Evolutionary conservation across 495 filamentous ascomycete species (phyloP), one percentile per base, ranked within the genome.

Genomic region (Pyrenula massariospora): DNA sequence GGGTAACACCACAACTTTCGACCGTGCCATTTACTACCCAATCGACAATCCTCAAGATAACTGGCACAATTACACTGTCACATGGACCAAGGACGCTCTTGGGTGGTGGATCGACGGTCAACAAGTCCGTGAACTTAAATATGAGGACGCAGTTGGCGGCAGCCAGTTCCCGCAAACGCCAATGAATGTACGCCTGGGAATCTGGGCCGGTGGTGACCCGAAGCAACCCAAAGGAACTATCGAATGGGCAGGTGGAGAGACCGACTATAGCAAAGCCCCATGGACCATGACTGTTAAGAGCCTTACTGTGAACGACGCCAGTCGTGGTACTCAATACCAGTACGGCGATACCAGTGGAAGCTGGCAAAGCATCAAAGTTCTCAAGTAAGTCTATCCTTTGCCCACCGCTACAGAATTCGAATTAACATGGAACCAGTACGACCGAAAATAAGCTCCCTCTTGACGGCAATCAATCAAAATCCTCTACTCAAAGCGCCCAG

Each of bases 121-220:
- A 12, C 73, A 77, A 11, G 80, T 95, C 50, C 83, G 93, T 56
- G 89, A 86, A 12, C 73, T 96, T 47, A 59, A 60, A 22, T 73
- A 69, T 57, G 77, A 78, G 53, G 75, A 74, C 59, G 77, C 78
- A 59, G 77, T 87, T 48, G 80, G 83, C 54, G 87, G 76, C 42
- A 70, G 78, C 56, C 82, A 89, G 66, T 98, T 85, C 73, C 93
- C 93, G 15, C 93, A 97, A 75, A 92, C 89, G 0, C 91, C 91
- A 3, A 89, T 90, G 84, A 78, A 84, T 58, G 70, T 93, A 66
- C 88, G 86, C 69, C 77, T 95, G 56, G 89, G 91, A 55, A 77
- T 82, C 50, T 95, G 91, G 91, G 78, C 82, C 59, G 90, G 86
- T 64, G 90, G 90, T 62, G 89, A 91, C 63, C 66, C 84, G 1